Base-by-base conservation (phyloP, 306 rosid species). In the Lathyrus sativus region DNA sequence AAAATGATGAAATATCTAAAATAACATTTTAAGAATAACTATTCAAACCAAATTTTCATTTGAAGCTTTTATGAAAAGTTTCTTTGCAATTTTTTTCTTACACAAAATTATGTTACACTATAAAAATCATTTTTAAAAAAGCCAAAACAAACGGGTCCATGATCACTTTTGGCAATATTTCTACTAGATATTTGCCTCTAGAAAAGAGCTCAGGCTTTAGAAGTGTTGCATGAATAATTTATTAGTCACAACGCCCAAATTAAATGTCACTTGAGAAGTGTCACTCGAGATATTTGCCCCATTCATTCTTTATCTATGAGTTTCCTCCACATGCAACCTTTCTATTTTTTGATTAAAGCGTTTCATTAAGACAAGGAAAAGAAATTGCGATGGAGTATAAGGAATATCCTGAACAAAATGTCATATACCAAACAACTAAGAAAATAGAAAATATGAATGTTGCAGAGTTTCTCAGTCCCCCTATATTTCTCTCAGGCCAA, bases 251-350 rank as follows among this genome's bases (percentile, higher is more conserved):
- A 26, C 26, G 11, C 13, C 62, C 19, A 26, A 13, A 56, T 7
- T 24, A 24, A 24, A 24, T 24, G 26, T 24, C 26, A 24, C 26
- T 24, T 24, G 26, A 24, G 26, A 24, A 24, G 26, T 24, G 26
- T 24, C 26, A 2, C 26, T 1, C 3, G 26, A 2, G 26, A 24
- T 24, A 24, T 28, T 56, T 56, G 19, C 41, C 62, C 4, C 62
- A 28, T 11, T 13, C 5, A 31, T 60, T 50, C 38, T 38, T 62
- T 41, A 44, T 26, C 60, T 42, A 13, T 31, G 39, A 66, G 49
- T 24, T 65, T 43, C 51, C 73, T 44, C 11, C 28, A 42, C 8
- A 26, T 73, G 71, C 35, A 48, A 63, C 22, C 65, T 38, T 62
- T 37, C 28, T 51, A 5, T 4, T 50, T 62, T 49, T 10, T 22